phyloP scores from a whole-genome alignment of 1,284 basidiomycete genomes.

The Ganoderma lingzhi region DNA sequence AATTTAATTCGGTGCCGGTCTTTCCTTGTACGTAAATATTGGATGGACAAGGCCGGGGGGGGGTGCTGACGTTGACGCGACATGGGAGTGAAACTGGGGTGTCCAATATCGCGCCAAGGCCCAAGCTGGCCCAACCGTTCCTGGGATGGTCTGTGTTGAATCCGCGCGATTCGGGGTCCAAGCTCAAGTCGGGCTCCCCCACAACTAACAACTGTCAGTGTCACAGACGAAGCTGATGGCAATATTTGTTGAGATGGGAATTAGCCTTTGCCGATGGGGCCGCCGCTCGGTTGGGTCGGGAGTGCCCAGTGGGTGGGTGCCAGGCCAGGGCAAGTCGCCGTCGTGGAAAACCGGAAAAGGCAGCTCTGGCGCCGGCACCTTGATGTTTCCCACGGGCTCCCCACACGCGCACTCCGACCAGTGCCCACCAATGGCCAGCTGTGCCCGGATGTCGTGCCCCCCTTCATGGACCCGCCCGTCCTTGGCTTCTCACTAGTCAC shows the following conservation, averaged over 20 bases:
- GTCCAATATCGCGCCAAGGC: not conserved
- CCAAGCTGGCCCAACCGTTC: not conserved
- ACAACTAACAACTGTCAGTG: not conserved
- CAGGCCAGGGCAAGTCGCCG: not conserved
- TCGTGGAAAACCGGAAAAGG: not conserved
- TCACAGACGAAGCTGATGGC: not conserved
- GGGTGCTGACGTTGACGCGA: not conserved
- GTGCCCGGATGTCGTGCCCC: too few species aligned
- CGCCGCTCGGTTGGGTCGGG: not conserved
- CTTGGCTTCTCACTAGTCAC: too few species aligned
- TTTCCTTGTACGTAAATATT: not conserved
- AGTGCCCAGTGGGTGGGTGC: not conserved
- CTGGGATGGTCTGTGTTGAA: not conserved
- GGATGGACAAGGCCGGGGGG: not conserved
- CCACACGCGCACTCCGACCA: too few species aligned
- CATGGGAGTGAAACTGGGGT: not conserved
- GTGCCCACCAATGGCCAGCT: too few species aligned
- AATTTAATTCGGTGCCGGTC: too few species aligned
- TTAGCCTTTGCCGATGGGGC: not conserved
- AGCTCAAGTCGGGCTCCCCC: not conserved
- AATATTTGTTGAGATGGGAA: not conserved
- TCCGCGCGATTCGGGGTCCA: not conserved
- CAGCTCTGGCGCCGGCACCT: not conserved
- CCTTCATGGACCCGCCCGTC: too few species aligned
- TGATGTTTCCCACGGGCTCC: not conserved